Evolutionary conservation across 2,329 filamentous ascomycete species (phyloP).

Genomic region (Stagonosporopsis chrysanthemi): DNA sequence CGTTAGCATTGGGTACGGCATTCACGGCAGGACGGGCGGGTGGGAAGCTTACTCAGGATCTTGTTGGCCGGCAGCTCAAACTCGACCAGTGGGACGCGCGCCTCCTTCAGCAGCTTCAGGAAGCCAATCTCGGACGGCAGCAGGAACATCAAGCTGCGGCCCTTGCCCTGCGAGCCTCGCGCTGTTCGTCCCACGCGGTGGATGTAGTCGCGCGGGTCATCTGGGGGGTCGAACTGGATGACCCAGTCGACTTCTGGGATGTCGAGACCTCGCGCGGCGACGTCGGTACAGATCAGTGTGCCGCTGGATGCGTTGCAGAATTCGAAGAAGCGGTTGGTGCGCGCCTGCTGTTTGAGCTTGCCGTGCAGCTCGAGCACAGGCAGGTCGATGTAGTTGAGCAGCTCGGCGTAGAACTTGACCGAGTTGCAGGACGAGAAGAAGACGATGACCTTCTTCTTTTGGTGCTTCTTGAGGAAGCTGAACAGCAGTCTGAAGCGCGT

Average conservation of each 20-base stretch:
- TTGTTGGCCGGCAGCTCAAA: constrained; percentile 95
- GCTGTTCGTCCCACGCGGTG: constrained; percentile 96
- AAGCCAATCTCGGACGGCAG: constrained; percentile 93
- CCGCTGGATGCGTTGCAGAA: constrained; percentile 87
- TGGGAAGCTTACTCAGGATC: constrained; percentile 63
- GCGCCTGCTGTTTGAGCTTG: constrained; percentile 98
- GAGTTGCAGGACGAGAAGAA: constrained; percentile 89
- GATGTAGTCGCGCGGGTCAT: constrained; percentile 74
- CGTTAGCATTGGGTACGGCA: background rate
- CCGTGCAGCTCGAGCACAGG: constrained; percentile 84
- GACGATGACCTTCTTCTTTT: constrained; percentile 97
- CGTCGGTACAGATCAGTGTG: constrained; percentile 93
- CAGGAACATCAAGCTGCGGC: constrained; percentile 89
- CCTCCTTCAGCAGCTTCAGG: constrained; percentile 87
- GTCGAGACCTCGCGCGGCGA: constrained; percentile 92
- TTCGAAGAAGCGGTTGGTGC: constrained; percentile 98
- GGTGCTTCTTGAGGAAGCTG: constrained; percentile 89
- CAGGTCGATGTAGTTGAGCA: constrained; percentile 97
- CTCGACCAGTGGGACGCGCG: constrained; percentile 91
- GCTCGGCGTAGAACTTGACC: constrained; percentile 92
- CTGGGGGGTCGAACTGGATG: constrained; percentile 86
- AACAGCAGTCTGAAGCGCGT: constrained; percentile 93
- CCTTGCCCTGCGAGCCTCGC: constrained; percentile 81
- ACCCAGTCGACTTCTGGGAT: constrained; percentile 97
- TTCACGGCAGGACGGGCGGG: background rate